Conservation (phyloP, 2,329 filamentous ascomycete genomes). For the Ceratocystis colombiana region DNA sequence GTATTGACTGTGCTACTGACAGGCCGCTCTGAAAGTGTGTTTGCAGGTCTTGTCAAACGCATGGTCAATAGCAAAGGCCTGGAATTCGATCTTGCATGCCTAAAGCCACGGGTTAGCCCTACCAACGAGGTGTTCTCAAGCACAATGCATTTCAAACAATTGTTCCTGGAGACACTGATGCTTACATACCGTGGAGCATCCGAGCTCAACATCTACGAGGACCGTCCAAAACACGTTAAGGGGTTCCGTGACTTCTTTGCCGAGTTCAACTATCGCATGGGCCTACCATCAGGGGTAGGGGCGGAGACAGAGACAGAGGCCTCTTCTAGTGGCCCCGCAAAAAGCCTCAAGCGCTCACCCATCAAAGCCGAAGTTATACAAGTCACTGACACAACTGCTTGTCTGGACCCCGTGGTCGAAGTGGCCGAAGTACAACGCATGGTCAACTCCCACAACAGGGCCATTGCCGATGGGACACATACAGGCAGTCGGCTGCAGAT, state of each 20-base stretch:
- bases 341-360: constrained; percentile 13
- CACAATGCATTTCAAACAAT: constrained; percentile 89
- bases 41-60: constrained; percentile 67
- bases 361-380: constrained; percentile 75
- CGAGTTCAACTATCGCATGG: constrained; percentile 51
- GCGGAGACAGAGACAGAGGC: constrained; percentile 30
- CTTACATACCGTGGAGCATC: constrained; percentile 74
- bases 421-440: constrained; percentile 77
- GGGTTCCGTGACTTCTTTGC: constrained; percentile 77
- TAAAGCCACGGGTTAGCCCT: constrained; percentile 79
- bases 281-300: constrained; percentile 27
- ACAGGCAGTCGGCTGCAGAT: constrained; percentile 49
- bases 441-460: constrained; percentile 74
- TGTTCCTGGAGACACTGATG: constrained; percentile 68
- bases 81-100: constrained; percentile 74
- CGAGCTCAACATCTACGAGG: constrained; percentile 70
- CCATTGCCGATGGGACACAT: constrained; percentile 35
- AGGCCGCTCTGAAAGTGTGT: constrained; percentile 67
- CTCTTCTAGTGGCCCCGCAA: constrained; percentile 45
- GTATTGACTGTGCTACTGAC: constrained; percentile 79
- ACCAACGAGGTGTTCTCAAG: constrained; percentile 65
- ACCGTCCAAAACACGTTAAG: constrained; percentile 58
- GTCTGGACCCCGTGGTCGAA: constrained; percentile 67
- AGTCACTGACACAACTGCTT: constrained; percentile 64
- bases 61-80: constrained; percentile 70